Evolutionary conservation across 2,329 filamentous ascomycete genomes (phyloP).

Genomic region (Cryoendolithus antarcticus): DNA sequence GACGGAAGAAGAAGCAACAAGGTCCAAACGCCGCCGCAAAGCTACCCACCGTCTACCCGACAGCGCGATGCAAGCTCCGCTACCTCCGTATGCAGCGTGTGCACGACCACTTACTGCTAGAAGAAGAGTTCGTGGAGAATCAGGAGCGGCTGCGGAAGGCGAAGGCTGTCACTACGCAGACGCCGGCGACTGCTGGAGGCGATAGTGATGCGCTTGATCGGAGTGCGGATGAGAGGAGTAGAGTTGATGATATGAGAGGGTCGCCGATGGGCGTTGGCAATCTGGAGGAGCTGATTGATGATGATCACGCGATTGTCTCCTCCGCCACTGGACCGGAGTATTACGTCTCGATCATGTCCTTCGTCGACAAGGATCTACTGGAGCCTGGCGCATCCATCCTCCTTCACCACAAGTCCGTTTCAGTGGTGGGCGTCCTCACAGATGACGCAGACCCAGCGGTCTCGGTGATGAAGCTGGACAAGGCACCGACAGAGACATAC

Average conservation of each 20-base stretch:
- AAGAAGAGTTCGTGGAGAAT: conserved; percentile 98
- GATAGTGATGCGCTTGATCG: conserved; percentile 71
- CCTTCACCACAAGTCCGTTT: conserved; percentile 94
- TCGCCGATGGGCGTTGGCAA: conserved; percentile 98
- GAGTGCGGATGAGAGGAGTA: conserved; percentile 84
- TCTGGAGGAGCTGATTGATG: conserved; percentile 95
- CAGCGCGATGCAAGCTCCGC: conserved; percentile 91
- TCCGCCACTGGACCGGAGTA: conserved; percentile 96
- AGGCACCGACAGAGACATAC: conserved; percentile 95
- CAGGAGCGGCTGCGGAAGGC: conserved; percentile 91
- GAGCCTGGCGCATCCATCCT: conserved; percentile 93
- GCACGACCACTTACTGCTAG: conserved; percentile 89
- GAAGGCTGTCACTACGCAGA: conserved; percentile 63
- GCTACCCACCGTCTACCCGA: conserved; percentile 86
- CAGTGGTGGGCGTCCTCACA: conserved; percentile 91
- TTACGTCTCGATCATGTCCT: conserved; percentile 99
- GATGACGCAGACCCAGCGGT: conserved; percentile 93
- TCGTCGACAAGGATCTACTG: conserved; percentile 95
- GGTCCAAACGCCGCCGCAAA: conserved; percentile 92
- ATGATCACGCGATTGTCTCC: conserved; percentile 96
- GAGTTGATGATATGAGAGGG: conserved; percentile 96
- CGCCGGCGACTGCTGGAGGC: conserved; percentile 43
- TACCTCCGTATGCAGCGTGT: conserved; percentile 97
- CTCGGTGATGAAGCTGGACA: conserved; percentile 98
- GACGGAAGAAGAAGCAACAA: conserved; percentile 94